Base-by-base conservation (phyloP, 2,329 filamentous ascomycete species). In the Harringtonia lauricola region DNA sequence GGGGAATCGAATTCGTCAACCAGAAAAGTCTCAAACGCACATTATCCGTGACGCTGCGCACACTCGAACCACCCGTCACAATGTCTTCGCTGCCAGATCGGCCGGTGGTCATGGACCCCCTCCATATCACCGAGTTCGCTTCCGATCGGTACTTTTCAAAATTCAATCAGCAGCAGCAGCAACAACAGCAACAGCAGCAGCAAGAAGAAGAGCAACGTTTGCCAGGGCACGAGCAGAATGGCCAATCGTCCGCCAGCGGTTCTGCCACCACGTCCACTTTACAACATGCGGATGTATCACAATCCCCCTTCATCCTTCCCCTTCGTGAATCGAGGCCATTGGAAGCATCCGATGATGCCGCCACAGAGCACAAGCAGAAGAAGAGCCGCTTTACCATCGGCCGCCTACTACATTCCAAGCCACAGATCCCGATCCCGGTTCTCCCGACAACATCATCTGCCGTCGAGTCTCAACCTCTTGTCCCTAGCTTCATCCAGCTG, bases 61-160 rank as follows among this genome's bases (percentile, higher is more conserved):
- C 24, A 7, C 10, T 26, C 24, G 24, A 26, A 26, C 24, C 24
- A 26, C 50, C 41, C 13, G 17, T 31, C 30, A 37, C 42, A 50
- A 47, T 47, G 51, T 24, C 53, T 38, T 40, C 51, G 47, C 47
- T 22, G 39, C 42, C 52, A 35, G 46, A 49, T 50, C 54, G 58
- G 59, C 60, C 55, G n/a, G 44, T 47, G 41, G 46, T 42, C 42
- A 79, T 80, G 75, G 77, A 81, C 51, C 74, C 73, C 54, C 67
- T 71, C 52, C 76, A 80, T 51, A 68, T 78, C 49, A 79, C 77
- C 47, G 78, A 82, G 59, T 82, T 82, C 61, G 78, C 76, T 48
- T 82, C 78, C 36, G 67, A 74, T 59, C 73, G 73, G 50, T 82
- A 79, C 56, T 76, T 80, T 51, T 70, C 71, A 43, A 82, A 82